phyloP scores from a whole-genome alignment of 768 basidiomycete species.

The Rhizopogon vesiculosus region DNA sequence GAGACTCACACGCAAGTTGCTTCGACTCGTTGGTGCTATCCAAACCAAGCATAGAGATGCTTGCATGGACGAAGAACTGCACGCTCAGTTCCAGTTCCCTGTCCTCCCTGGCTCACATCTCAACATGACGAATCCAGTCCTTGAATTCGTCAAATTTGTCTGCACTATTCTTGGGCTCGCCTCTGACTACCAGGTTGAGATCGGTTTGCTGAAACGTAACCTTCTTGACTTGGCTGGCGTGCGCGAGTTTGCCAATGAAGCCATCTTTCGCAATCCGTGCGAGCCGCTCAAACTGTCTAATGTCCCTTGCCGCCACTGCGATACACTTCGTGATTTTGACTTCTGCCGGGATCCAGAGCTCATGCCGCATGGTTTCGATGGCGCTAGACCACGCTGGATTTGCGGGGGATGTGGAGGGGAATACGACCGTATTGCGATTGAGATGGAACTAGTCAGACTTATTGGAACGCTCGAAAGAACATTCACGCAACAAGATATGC shows the following conservation, averaged over 20 bases:
- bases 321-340: conserved; percentile 84
- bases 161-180: conserved; percentile 81
- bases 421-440: conserved; percentile 86
- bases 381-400: conserved; percentile 54
- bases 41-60: conserved; percentile 60
- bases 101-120: conserved; percentile 84
- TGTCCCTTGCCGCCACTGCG: conserved; percentile 87
- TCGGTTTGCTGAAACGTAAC: conserved; percentile 85
- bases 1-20: conserved; percentile 74
- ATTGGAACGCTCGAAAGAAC: conserved; percentile 65
- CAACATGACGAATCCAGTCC: conserved; percentile 68
- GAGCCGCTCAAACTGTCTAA: conserved; percentile 79
- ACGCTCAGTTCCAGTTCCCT: conserved; percentile 73
- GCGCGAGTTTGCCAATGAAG: conserved; percentile 82
- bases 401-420: conserved; percentile 76
- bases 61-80: conserved; percentile 46
- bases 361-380: conserved; percentile 49
- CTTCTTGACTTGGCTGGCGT: conserved; percentile 84
- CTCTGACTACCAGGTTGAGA: conserved; percentile 79
- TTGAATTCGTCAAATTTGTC: conserved; percentile 86
- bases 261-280: conserved; percentile 88
- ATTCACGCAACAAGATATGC: conserved; percentile 86
- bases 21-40: conserved; percentile 62
- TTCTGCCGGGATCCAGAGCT: conserved; percentile 91
- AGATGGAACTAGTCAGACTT: conserved; percentile 78